Evolutionary conservation across 345 rosid species (phyloP).

Genomic region (Moringa oleifera): DNA sequence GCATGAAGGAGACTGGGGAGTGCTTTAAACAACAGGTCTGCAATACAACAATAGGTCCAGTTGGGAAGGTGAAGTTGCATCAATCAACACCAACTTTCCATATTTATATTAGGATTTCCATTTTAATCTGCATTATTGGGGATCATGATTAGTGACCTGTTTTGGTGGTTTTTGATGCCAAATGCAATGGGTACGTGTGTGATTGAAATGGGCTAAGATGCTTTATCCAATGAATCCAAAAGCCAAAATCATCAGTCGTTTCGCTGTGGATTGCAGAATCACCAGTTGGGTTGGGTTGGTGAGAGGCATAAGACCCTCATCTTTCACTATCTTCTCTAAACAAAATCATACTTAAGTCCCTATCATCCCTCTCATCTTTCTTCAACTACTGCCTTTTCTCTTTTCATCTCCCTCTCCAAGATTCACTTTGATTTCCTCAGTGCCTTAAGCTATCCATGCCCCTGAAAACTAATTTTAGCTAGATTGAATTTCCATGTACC

Average conservation of each 20-base stretch:
- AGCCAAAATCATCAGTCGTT: conserved; percentile 19
- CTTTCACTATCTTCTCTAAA: conserved; percentile 28
- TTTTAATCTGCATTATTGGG: conserved; percentile 21
- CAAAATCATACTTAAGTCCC: conserved; percentile 28
- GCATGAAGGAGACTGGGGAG: conserved; percentile 4
- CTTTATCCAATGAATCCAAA: conserved; percentile 17
- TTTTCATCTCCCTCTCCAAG: background rate
- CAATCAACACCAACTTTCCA: conserved; percentile 38
- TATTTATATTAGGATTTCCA: conserved; percentile 16
- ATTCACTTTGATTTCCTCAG: no score
- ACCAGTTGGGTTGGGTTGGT: conserved; percentile 66
- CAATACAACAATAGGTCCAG: background rate
- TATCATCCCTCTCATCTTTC: conserved; percentile 27
- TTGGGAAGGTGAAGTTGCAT: conserved; percentile 25
- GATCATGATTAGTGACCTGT: conserved; percentile 12
- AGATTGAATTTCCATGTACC: no score
- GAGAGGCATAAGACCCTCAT: conserved; percentile 45
- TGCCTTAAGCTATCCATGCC: no score
- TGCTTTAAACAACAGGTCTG: background rate
- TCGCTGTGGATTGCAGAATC: conserved; percentile 15
- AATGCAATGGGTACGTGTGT: background rate
- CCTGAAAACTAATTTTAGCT: no score
- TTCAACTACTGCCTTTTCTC: conserved; percentile 3
- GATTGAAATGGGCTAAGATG: conserved; percentile 29
- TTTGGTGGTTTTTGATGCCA: background rate